Evolutionary conservation across 208 protist genomes (phyloP).

Genomic region (Wallacemonas sp.): DNA sequence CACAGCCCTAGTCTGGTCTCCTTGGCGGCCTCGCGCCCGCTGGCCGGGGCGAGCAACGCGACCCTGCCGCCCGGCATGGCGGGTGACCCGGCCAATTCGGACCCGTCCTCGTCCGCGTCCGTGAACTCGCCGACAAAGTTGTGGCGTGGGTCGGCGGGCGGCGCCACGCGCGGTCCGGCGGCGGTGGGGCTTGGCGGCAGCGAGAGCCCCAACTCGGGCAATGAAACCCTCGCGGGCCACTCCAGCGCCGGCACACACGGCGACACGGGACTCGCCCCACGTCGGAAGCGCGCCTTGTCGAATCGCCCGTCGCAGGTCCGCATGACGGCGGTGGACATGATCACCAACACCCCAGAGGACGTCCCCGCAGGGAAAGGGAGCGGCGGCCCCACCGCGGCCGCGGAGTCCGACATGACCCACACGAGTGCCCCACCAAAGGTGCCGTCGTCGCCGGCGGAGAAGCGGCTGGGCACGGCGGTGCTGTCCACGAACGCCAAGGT

Average conservation of each 20-base stretch:
- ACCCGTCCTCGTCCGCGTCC: not conserved
- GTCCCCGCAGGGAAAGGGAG: too few relatives aligned
- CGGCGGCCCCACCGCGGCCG: too few relatives aligned
- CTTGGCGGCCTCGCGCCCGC: too few relatives aligned
- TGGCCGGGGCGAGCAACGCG: conserved; percentile 9
- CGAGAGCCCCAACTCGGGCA: not conserved
- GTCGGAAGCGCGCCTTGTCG: not conserved
- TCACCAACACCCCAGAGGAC: too few relatives aligned
- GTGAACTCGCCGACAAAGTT: conserved; percentile 5
- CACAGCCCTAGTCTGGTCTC: too few relatives aligned
- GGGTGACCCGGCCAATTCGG: not conserved
- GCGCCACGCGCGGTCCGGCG: too few relatives aligned
- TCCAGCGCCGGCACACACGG: not conserved
- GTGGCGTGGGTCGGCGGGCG: not conserved
- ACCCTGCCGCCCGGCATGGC: conserved; percentile 5
- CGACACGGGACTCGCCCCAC: conserved; percentile 1
- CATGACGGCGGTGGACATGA: conserved; percentile 3
- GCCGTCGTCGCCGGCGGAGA: not conserved
- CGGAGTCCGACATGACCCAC: too few relatives aligned
- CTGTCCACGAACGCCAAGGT: conserved; percentile 8
- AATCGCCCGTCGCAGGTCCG: conserved; percentile 1
- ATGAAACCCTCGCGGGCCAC: not conserved
- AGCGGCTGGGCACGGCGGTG: not conserved
- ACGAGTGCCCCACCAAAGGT: not conserved
- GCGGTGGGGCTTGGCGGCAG: too few relatives aligned